Conservation (phyloP, 352 stramenopile genomes). For the Globisporangium recalcitrans region DNA sequence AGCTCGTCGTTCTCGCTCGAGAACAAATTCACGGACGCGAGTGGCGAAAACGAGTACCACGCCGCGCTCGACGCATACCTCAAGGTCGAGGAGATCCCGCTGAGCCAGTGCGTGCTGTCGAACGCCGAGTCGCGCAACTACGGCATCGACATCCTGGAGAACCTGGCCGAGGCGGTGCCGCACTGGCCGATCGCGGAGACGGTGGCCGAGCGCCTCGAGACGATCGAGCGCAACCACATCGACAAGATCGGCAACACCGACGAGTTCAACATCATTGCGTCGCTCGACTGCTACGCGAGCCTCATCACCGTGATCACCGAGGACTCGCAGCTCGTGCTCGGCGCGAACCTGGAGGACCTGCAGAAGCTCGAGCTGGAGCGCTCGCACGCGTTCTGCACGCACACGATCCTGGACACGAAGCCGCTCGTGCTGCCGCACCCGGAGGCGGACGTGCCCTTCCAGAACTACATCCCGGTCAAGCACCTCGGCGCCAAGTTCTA, state of each 20-base stretch:
- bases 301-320: slow-evolving; percentile 53
- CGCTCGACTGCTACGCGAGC: slow-evolving; percentile 43
- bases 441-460: slow-evolving; percentile 50
- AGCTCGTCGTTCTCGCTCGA: slow-evolving; percentile 16
- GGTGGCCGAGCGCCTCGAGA: slow-evolving; percentile 30
- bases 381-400: slow-evolving; percentile 30
- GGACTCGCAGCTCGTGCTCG: slow-evolving; percentile 37
- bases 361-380: slow-evolving; percentile 17
- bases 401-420: slow-evolving; percentile 32
- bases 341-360: slow-evolving; percentile 22
- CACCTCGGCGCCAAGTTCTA: slow-evolving; percentile 40
- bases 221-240: slow-evolving; percentile 31
- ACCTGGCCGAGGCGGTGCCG: background rate
- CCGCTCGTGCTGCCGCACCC: slow-evolving; percentile 47
- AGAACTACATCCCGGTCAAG: slow-evolving; percentile 23
- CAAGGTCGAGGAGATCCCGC: slow-evolving; percentile 18
- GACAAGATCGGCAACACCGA: slow-evolving; percentile 43
- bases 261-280: slow-evolving; percentile 55
- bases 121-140: slow-evolving; percentile 35
- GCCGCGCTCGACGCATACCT: slow-evolving; percentile 28
- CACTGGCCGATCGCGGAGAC: slow-evolving; percentile 33
- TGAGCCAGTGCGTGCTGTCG: slow-evolving; percentile 30
- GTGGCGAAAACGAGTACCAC: slow-evolving; percentile 21
- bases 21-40: background rate
- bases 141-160: slow-evolving; percentile 22